Conservation (phyloP, 257 asterid genomes). For the Salvia hispanica region DNA sequence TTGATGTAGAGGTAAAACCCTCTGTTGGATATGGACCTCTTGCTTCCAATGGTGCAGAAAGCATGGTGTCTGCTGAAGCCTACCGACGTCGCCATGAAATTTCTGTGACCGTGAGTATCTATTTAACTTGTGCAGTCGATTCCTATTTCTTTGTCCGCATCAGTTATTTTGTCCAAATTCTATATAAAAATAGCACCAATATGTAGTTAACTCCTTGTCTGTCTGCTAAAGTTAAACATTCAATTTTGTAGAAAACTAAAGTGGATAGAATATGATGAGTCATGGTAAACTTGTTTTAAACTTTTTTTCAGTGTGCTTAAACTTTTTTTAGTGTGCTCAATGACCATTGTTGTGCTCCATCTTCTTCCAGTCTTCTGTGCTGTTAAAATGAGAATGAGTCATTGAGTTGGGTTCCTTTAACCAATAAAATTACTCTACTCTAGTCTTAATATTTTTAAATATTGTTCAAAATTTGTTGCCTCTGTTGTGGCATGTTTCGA, state of each 20-base stretch:
- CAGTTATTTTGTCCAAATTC: background rate
- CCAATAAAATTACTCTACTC: too few relatives aligned
- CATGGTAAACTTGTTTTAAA: too few relatives aligned
- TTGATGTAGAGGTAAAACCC: conserved; percentile 40
- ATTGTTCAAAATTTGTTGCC: background rate
- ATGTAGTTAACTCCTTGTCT: background rate
- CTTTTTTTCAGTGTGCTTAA: too few relatives aligned
- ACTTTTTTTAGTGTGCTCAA: too few relatives aligned
- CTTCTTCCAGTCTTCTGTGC: too few relatives aligned
- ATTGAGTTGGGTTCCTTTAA: too few relatives aligned
- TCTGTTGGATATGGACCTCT: conserved; percentile 40
- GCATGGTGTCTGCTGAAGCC: conserved; percentile 57
- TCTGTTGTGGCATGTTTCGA: background rate
- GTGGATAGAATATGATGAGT: too few relatives aligned
- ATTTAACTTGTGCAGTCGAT: background rate
- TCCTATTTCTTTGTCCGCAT: conserved; percentile 2
- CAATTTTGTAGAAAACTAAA: background rate
- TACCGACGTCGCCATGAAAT: conserved; percentile 83
- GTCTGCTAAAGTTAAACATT: background rate
- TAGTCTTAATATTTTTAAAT: background rate
- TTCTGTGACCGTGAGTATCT: conserved; percentile 67
- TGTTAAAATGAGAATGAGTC: too few relatives aligned
- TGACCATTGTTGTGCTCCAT: too few relatives aligned
- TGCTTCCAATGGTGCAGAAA: conserved; percentile 51
- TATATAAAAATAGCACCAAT: background rate